Conservation (phyloP, 768 basidiomycete genomes). For the Hebeloma cylindrosporum region DNA sequence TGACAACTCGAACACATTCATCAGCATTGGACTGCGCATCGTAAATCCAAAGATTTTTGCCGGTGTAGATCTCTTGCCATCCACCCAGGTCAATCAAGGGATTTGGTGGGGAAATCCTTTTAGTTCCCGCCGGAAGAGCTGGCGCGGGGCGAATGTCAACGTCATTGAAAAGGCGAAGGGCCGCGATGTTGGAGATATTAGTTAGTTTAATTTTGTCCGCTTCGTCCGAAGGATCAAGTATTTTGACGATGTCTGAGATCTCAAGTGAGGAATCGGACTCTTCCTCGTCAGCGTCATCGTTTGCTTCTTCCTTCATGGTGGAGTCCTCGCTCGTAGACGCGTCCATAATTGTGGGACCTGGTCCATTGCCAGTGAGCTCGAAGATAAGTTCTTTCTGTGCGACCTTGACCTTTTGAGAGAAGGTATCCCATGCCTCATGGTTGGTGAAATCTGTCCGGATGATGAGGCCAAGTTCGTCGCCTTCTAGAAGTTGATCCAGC, state of each 20-base stretch:
- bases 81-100: slow-evolving; percentile 61
- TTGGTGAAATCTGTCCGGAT: slow-evolving; percentile 74
- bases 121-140: slow-evolving; percentile 40
- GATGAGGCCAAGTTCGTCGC: slow-evolving; percentile 56
- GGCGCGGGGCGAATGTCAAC: slow-evolving; percentile 63
- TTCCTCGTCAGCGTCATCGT: slow-evolving; percentile 28
- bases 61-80: slow-evolving; percentile 73
- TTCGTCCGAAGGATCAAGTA: slow-evolving; percentile 46
- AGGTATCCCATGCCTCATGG: slow-evolving; percentile 63
- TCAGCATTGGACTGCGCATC: slow-evolving; percentile 66
- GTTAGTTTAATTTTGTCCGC: slow-evolving; percentile 42
- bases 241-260: slow-evolving; percentile 42
- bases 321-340: slow-evolving; percentile 18
- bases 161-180: slow-evolving; percentile 70
- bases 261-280: slow-evolving; percentile 36
- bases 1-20: slow-evolving; percentile 66
- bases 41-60: slow-evolving; percentile 74
- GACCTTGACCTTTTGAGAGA: slow-evolving; percentile 48
- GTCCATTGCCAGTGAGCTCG: slow-evolving; percentile 18
- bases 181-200: slow-evolving; percentile 61
- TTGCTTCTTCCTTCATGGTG: slow-evolving; percentile 16
- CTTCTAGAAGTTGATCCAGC: slow-evolving; percentile 47
- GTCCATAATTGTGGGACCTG: slow-evolving; percentile 23
- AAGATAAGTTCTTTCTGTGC: slow-evolving; percentile 57
- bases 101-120: slow-evolving; percentile 49